Evolutionary conservation across 257 asterid genomes (phyloP), one percentile per base, ranked within the genome.

Genomic region (Fraxinus excelsior): DNA sequence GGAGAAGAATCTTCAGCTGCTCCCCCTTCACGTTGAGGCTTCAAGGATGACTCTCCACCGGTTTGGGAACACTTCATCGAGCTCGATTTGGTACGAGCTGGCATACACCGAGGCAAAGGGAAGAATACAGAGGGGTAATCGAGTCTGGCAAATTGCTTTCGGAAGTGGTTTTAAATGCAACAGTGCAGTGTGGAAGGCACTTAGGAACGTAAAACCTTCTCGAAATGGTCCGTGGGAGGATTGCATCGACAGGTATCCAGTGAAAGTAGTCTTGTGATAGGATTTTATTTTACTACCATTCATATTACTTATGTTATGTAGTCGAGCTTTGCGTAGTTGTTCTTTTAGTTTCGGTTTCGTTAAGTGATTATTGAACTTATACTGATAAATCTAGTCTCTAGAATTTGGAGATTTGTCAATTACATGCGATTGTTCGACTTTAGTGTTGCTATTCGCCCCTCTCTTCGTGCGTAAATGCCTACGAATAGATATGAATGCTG

Each of bases 111-210:
- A 65, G 70, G 70, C 70, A 12, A 65, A 65, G 31, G 70, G 70
- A 29, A 65, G 70, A 65, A 65, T 65, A 35, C 31, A 35, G 35
- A 65, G 70, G 70, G 70, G 70, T 25, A 6, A 65, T 23, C 70
- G 70, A 65, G 70, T 65, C 70, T 65, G 70, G 70, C 70, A 65
- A 23, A 65, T 65, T 65, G 70, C 70, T 65, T 65, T 65, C 18
- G 60, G 60, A 49, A 49, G 60, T 49, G 60, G 60, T 49, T 49
- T 49, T 19, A 49, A 49, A 19, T 65, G 70, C 35, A 65, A 65
- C 35, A 65, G 70, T 65, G 70, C 31, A 29, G 70, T 65, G 70
- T 65, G 70, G 70, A 3, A 65, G 35, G 70, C 70, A 29, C 70
- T 65, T 29, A 25, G 70, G 34, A 8, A 65, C 14, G 35, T 65